Evolutionary conservation across 108 stramenopile species (phyloP), one percentile per base, ranked within the genome.

Genomic region (Conticribra guillardii): DNA sequence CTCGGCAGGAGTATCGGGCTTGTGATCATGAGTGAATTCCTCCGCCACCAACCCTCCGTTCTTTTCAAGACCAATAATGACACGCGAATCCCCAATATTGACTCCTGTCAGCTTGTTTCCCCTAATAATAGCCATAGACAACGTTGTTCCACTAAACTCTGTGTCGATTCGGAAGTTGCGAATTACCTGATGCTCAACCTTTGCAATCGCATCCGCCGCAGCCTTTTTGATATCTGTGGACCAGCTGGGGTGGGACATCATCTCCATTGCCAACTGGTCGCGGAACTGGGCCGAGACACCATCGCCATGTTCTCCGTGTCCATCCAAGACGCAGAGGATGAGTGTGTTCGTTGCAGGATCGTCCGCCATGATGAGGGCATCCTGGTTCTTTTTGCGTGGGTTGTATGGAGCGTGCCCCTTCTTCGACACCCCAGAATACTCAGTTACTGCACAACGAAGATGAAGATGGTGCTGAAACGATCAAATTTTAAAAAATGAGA

Each of bases 391-490:
- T 86, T 99, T 99, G 31, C 97, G 83, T 21, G 97, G 97, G 69
- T 99, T 97, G 88, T 99, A 98, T 45, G 99, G 99, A 31, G 99
- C 99, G 60, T 96, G 95, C 7, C 99, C 99, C 71, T 98, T 98
- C 82, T 96, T 96, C 60, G 94, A 93, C 16, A 96, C 87, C 26
- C 99, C 99, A 8, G 95, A 96, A 76, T 97, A 99, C 57, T 95
- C 94, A 14, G 91, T 91, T 41, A 98, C 92, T 23, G 93, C 95
- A 73, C 91, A 91, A 30, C 83, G 81, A 14, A 88, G 80, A 16
- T 76, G 58, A 18, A 76, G 56, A 65, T 58, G 71, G 54, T 76
- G 63, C 75, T 88, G 51, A 47, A 71, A 23, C 17, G 32, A 2
- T 23, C 0, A 50, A 5, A 68, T 57, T 32, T 41, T 5, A 5